Conservation (phyloP, 108 stramenopile species). For the Craspedostauros australis region DNA sequence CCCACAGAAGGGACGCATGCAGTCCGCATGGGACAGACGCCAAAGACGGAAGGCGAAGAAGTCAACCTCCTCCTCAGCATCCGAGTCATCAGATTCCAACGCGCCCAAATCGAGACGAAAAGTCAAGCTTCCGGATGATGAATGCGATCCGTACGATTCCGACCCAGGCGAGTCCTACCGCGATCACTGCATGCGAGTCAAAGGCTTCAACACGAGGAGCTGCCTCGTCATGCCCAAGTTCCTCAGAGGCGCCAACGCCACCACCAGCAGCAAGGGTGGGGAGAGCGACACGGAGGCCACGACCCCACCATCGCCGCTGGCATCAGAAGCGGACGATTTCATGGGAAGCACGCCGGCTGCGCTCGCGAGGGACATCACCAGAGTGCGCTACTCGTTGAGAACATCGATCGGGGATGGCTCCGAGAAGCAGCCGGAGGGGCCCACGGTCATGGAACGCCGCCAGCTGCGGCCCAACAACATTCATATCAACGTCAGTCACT, state of each 20-base stretch:
- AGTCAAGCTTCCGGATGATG: conserved; percentile 12
- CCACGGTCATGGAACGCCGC: conserved; percentile 61
- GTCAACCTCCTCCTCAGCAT: too few species aligned
- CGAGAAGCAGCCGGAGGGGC: conserved; percentile 41
- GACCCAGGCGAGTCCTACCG: conserved; percentile 60
- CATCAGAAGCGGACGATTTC: conserved; percentile 20
- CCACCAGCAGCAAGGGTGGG: conserved; percentile 5
- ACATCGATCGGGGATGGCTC: conserved; percentile 74
- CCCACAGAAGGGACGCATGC: too few species aligned
- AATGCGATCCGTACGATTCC: conserved; percentile 51
- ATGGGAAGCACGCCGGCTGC: conserved; percentile 22
- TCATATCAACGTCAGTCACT: conserved; percentile 67
- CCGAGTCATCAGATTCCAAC: too few species aligned
- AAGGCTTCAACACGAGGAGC: conserved; percentile 23
- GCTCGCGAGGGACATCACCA: conserved; percentile 27
- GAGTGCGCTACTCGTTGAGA: conserved; percentile 60
- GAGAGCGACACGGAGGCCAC: conserved; percentile 21
- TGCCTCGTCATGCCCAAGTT: conserved; percentile 42
- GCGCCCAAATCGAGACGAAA: too few species aligned
- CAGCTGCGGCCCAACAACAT: conserved; percentile 62
- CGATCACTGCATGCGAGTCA: conserved; percentile 44
- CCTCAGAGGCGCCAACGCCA: conserved; percentile 14
- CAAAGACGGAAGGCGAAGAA: too few species aligned
- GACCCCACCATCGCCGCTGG: conserved; percentile 29
- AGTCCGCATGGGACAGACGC: too few species aligned